These are phyloP conservation scores for Brassica carinata DNA, from an alignment of 345 rosid genomes.

Conservation along the genomic window DNA sequence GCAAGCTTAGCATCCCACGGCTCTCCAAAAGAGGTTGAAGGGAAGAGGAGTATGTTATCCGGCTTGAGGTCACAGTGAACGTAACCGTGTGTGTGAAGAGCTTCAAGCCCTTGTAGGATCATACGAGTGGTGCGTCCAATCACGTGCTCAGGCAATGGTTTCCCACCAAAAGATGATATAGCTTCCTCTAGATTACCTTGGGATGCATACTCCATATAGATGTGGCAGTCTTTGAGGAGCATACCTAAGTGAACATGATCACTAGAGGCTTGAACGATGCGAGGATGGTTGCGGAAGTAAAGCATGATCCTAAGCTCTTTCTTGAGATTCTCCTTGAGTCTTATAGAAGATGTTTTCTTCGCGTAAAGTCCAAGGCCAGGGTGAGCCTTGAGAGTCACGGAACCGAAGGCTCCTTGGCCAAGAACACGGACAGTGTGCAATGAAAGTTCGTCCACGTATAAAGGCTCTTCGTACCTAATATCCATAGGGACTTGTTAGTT, in stretches of 20 bases:
- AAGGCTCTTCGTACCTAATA: neutral
- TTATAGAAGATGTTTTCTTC: neutral
- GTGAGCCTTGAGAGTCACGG: neutral
- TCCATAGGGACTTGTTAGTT: neutral
- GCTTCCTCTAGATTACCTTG: neutral
- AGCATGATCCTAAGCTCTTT: conserved; percentile 24
- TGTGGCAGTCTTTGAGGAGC: conserved; percentile 14
- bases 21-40: neutral
- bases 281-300: conserved; percentile 4
- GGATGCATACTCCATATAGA: conserved; percentile 19
- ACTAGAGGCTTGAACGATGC: neutral
- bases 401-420: neutral
- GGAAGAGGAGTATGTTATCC: neutral
- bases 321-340: neutral
- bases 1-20: conserved; percentile 21
- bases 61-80: conserved; percentile 27
- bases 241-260: neutral
- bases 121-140: neutral
- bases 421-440: neutral
- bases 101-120: conserved; percentile 27
- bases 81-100: neutral
- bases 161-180: neutral
- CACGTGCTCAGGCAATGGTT: neutral
- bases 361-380: neutral
- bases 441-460: neutral